Evolutionary conservation across 495 filamentous ascomycete species (phyloP).

Genomic region (Penicillium dipodomyicola): DNA sequence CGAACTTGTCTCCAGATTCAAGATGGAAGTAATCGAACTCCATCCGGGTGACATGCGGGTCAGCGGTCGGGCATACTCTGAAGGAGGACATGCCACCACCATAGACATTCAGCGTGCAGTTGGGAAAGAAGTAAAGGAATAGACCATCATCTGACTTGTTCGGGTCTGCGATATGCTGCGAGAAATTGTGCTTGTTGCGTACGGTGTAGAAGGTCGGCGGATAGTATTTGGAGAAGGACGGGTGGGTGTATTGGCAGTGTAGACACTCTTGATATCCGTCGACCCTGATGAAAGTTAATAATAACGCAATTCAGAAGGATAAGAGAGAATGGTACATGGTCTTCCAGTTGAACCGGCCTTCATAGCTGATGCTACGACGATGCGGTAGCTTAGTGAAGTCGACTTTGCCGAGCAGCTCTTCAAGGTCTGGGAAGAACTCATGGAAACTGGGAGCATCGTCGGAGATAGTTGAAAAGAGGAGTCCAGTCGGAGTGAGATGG

Average conservation of each 20-base stretch:
- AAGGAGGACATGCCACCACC: constrained; percentile 61
- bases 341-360: constrained; percentile 63
- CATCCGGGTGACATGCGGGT: constrained; percentile 56
- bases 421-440: constrained; percentile 55
- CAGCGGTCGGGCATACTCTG: constrained; percentile 53
- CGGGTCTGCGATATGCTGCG: constrained; percentile 57
- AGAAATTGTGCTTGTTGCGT: constrained; percentile 56
- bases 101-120: constrained; percentile 60
- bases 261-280: constrained; percentile 64
- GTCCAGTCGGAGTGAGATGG: constrained; percentile 54
- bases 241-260: constrained; percentile 63
- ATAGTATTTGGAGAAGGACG: constrained; percentile 57
- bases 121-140: constrained; percentile 63
- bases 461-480: constrained; percentile 54
- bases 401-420: constrained; percentile 49
- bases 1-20: constrained; percentile 53
- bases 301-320: neutral
- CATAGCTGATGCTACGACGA: constrained; percentile 55
- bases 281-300: constrained; percentile 36
- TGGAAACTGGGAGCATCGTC: constrained; percentile 51
- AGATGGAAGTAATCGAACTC: constrained; percentile 63
- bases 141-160: constrained; percentile 53
- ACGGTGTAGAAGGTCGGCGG: constrained; percentile 59
- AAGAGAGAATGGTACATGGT: constrained; percentile 48
- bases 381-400: constrained; percentile 58